Conservation (phyloP, 495 filamentous ascomycete species). For the Penicillium lividum region DNA sequence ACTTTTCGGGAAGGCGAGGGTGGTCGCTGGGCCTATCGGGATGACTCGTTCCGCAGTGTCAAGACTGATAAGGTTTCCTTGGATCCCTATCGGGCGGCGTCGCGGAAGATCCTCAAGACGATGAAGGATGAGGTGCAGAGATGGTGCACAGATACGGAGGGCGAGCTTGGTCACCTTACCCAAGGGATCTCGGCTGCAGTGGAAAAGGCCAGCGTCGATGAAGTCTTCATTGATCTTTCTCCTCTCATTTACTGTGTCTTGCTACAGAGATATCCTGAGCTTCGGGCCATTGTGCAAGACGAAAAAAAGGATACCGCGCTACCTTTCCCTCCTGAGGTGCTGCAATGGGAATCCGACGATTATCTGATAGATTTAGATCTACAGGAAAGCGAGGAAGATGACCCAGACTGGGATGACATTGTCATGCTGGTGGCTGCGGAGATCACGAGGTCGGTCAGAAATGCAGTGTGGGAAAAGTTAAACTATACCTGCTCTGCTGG, state of each 20-base stretch:
- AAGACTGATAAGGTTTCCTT: conserved; percentile 88
- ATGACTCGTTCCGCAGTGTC: conserved; percentile 73
- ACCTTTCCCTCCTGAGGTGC: conserved; percentile 70
- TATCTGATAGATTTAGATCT: conserved; percentile 74
- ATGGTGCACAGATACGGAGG: conserved; percentile 27
- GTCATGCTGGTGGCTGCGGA: conserved; percentile 82
- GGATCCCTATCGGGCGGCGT: conserved; percentile 88
- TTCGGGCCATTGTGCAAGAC: conserved; percentile 61
- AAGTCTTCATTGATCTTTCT: conserved; percentile 91
- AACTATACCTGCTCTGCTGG: conserved; percentile 91
- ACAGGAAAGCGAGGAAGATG: conserved; percentile 70
- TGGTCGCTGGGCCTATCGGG: conserved; percentile 80
- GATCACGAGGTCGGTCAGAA: conserved; percentile 77
- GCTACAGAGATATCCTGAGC: conserved; percentile 75
- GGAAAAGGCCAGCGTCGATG: conserved; percentile 89
- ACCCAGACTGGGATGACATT: conserved; percentile 96
- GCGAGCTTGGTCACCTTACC: conserved; percentile 45
- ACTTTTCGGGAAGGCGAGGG: conserved; percentile 92
- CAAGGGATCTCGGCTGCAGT: conserved; percentile 56
- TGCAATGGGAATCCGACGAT: conserved; percentile 78
- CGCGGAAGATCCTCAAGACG: conserved; percentile 73
- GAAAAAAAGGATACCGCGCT: conserved; percentile 72
- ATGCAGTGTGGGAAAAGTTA: conserved; percentile 62
- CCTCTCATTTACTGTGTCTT: conserved; percentile 75
- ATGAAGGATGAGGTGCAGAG: conserved; percentile 71